Percentiles rank a stretch among this genome's conserved stretches.
phyloP scores from a whole-genome alignment of 75 land plant genomes.

The Sequoiadendron giganteum region DNA sequence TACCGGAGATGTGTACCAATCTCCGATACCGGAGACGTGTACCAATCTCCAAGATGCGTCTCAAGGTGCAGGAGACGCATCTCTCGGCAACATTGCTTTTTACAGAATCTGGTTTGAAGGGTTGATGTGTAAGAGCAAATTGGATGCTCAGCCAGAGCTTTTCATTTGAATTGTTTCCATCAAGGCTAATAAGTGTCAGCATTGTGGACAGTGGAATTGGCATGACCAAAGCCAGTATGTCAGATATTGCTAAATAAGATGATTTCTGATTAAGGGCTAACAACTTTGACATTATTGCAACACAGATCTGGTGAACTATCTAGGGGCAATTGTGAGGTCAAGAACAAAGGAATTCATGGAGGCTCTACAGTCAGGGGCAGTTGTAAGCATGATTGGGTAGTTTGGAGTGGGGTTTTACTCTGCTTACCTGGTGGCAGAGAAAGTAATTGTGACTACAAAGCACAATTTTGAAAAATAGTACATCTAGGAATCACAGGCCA shows the following conservation, averaged over 20 bases:
- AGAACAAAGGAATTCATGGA: constrained; percentile 37
- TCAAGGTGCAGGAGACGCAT: too few relatives aligned
- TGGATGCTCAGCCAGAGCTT: constrained; percentile 50
- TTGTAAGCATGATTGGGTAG: constrained; percentile 33
- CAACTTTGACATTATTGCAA: not conserved
- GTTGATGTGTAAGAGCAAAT: too few relatives aligned
- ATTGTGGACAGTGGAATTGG: constrained; percentile 47
- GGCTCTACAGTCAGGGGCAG: constrained; percentile 32
- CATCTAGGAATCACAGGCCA: constrained; percentile 53
- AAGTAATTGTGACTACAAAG: constrained; percentile 28
- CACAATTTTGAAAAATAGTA: constrained; percentile 49
- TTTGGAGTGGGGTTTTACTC: constrained; percentile 67
- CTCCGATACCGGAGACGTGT: too few relatives aligned
- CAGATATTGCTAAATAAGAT: not conserved
- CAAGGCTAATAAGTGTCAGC: constrained; percentile 33
- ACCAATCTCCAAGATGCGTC: too few relatives aligned
- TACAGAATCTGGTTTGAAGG: too few relatives aligned
- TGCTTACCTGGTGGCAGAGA: constrained; percentile 39
- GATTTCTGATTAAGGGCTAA: too few relatives aligned
- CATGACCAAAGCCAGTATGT: constrained; percentile 41
- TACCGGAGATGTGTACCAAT: too few relatives aligned
- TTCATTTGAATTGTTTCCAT: constrained; percentile 53
- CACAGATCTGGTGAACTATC: constrained; percentile 27
- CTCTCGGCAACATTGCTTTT: too few relatives aligned
- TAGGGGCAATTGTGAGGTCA: constrained; percentile 22